Evolutionary conservation across 179 eudicot species (phyloP), one percentile per base, ranked within the genome.

Genomic region (Spinacia oleracea): DNA sequence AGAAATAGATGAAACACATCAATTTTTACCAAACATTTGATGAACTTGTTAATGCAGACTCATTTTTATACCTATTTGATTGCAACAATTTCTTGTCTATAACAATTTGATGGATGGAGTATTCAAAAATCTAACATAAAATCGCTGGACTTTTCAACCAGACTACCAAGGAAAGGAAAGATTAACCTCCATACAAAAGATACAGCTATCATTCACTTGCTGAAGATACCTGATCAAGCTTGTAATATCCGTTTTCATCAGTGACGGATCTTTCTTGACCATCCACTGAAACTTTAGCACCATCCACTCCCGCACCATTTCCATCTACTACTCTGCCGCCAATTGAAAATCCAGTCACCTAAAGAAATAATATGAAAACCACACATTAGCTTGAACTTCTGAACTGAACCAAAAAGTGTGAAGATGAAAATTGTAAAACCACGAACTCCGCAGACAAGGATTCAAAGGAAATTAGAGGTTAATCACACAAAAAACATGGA

Each of bases 261-360:
- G 98, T 96, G 70, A 88, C 67, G 70, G 89, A 89, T 86, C 93
- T 91, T 86, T 90, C 94, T 50, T 89, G 90, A 70, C 98, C 97
- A 90, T 92, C 95, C 21, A 96, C 98, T 63, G 90, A 29, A 80
- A 96, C 58, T 83, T 84, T 86, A 46, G 91, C 99, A 85, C 93
- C 92, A 84, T 81, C 87, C 31, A 96, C 97, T 62, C 99, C 98
- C 74, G 72, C 83, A 76, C 92, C 97, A 89, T 85, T 86, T 74
- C 93, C 93, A 90, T 90, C 97, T 85, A 94, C 91, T 23, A 94
- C 91, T 81, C 93, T 97, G 51, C 99, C 98, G 72, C 99, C 99
- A 84, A 92, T 91, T 45, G 98, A 92, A 85, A 96, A 96, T 75
- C 98, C 98, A 83, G 98, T 94, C 76, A 96, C 99, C 99, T 96